These are phyloP conservation scores for Lentinula lateritia DNA, from an alignment of 768 basidiomycete genomes.

Conservation along the genomic window DNA sequence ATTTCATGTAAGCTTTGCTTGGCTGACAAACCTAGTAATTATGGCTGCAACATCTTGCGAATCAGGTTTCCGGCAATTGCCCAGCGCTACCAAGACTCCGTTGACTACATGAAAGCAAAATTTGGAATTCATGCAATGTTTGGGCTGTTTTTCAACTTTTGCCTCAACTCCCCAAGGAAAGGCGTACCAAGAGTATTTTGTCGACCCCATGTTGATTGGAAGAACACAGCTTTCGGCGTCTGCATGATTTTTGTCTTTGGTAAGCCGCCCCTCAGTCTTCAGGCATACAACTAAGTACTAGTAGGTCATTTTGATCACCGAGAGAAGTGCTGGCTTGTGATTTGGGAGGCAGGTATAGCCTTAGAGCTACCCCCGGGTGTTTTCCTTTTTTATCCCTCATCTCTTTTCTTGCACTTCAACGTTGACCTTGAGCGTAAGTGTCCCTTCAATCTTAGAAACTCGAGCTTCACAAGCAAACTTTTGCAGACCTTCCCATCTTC, in stretches of 20 bases:
- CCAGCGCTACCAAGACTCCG: no score
- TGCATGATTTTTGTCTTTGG: constrained; percentile 21
- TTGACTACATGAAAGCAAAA: neutral
- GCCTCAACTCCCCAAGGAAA: constrained; percentile 14
- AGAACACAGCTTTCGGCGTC: constrained; percentile 20
- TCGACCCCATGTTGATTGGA: no score
- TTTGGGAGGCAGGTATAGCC: constrained; percentile 27
- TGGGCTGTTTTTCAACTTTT: no score
- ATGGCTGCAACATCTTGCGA: neutral
- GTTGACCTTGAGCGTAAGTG: neutral
- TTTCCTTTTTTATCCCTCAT: constrained; percentile 22
- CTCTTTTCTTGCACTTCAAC: neutral
- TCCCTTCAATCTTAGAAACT: no score
- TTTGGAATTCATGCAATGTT: constrained; percentile 13
- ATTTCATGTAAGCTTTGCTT: no score
- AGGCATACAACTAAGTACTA: no score
- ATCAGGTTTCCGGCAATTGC: neutral
- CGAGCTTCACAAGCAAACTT: no score
- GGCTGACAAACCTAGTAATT: no score
- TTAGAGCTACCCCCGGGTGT: constrained; percentile 27
- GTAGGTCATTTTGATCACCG: constrained; percentile 15
- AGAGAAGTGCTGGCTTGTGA: constrained; percentile 21
- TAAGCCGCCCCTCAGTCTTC: no score
- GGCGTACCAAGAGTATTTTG: no score
- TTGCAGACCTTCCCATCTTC: neutral